Evolutionary conservation across 139 green algal genomes (phyloP).

Genomic region (Ulvella scutata): DNA sequence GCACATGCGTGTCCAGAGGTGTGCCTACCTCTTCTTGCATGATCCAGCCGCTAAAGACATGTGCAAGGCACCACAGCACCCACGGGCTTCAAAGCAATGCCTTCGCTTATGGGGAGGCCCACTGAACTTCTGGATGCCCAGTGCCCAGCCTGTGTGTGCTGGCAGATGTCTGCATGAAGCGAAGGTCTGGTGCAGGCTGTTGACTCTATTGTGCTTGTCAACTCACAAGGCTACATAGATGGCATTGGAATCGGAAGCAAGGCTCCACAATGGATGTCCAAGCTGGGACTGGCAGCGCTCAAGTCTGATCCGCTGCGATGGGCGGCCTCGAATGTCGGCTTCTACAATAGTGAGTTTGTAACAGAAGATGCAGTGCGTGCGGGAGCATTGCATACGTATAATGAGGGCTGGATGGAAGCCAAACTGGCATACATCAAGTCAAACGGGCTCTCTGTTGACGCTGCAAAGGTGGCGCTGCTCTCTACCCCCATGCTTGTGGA

Average conservation of each 20-base stretch:
- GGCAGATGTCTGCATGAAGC: neutral
- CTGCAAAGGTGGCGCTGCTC: neutral
- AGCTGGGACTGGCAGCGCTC: constrained; percentile 52
- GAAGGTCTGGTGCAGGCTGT: constrained; percentile 27
- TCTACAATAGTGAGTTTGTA: constrained; percentile 55
- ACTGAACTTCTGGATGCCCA: too few species aligned
- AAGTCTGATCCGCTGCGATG: constrained; percentile 38
- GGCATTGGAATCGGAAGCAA: constrained; percentile 58
- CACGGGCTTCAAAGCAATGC: too few species aligned
- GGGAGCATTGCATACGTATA: constrained; percentile 60
- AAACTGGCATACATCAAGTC: neutral
- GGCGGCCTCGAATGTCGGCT: constrained; percentile 65
- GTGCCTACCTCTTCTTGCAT: too few species aligned
- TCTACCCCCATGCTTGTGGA: too few species aligned
- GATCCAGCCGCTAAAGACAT: too few species aligned
- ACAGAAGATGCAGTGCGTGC: constrained; percentile 69
- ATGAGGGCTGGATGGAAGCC: neutral
- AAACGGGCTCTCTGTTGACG: constrained; percentile 44
- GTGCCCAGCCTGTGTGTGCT: too few species aligned
- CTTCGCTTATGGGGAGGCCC: too few species aligned
- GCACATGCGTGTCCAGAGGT: constrained; percentile 56
- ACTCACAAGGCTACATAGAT: constrained; percentile 74
- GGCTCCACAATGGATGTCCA: constrained; percentile 38
- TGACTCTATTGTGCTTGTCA: constrained; percentile 53
- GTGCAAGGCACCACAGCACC: too few species aligned